Evolutionary conservation across 768 basidiomycete genomes (phyloP).

Genomic region (Galerina marginata): DNA sequence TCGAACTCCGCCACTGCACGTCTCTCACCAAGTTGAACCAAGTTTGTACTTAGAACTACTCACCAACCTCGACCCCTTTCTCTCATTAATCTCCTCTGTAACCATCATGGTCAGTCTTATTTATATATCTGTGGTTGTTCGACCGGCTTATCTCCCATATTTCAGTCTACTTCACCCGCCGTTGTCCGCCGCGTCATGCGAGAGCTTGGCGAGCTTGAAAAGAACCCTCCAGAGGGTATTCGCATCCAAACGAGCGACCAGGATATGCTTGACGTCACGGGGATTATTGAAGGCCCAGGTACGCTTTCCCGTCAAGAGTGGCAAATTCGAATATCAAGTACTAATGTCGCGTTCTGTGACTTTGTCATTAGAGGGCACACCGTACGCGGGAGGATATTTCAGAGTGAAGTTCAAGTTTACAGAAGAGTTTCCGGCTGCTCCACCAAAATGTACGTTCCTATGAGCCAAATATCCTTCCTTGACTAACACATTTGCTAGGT

Average conservation of each 20-base stretch:
- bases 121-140: too few species aligned
- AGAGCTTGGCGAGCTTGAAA: slow-evolving; percentile 82
- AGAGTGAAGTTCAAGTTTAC: slow-evolving; percentile 87
- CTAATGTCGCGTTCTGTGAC: slow-evolving; percentile 28
- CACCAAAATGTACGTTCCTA: slow-evolving; percentile 82
- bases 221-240: slow-evolving; percentile 90
- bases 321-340: slow-evolving; percentile 6
- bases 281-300: slow-evolving; percentile 93
- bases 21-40: slow-evolving; percentile 25
- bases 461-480: background rate
- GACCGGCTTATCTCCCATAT: background rate
- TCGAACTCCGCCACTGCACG: slow-evolving; percentile 23
- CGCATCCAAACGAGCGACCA: slow-evolving; percentile 86
- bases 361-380: slow-evolving; percentile 55
- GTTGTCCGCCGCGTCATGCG: slow-evolving; percentile 87
- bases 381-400: slow-evolving; percentile 72
- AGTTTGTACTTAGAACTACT: background rate
- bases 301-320: slow-evolving; percentile 32
- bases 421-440: slow-evolving; percentile 91
- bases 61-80: slow-evolving; percentile 1
- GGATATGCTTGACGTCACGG: slow-evolving; percentile 86
- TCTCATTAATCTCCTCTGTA: slow-evolving; percentile 4
- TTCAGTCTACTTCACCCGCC: slow-evolving; percentile 51
- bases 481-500: slow-evolving; percentile 49
- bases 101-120: slow-evolving; percentile 19